Conservation (phyloP, 768 basidiomycete genomes). For the Psilocybe cyanescens region DNA sequence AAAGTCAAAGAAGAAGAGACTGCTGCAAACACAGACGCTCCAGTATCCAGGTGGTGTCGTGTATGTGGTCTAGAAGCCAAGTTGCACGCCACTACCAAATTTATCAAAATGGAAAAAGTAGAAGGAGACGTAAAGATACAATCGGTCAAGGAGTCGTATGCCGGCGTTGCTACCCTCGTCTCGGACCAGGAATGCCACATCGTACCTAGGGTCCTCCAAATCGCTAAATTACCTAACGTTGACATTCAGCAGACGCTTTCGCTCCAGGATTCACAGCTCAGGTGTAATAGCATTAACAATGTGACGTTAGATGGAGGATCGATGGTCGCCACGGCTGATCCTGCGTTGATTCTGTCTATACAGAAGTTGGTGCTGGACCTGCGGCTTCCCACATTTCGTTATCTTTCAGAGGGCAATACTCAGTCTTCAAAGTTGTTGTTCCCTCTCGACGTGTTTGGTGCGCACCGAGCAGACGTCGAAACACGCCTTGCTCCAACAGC, state of each 20-base stretch:
- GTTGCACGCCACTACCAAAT: conserved; percentile 21
- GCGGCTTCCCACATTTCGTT: conserved; percentile 19
- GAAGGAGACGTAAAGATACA: conserved; percentile 4
- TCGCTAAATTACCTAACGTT: conserved; percentile 33
- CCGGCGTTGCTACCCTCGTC: neutral
- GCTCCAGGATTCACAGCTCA: neutral
- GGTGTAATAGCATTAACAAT: neutral
- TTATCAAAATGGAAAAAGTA: conserved; percentile 21
- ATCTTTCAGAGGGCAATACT: conserved; percentile 7
- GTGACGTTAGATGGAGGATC: conserved; percentile 6
- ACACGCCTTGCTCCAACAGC: conserved; percentile 42
- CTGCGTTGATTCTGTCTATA: conserved; percentile 35
- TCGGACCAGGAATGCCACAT: conserved; percentile 24
- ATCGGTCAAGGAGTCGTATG: neutral
- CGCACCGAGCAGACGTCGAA: conserved; percentile 31
- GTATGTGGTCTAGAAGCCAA: conserved; percentile 34
- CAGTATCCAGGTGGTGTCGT: conserved; percentile 29
- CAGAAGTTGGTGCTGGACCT: conserved; percentile 20
- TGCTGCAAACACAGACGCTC: neutral
- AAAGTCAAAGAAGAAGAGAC: neutral
- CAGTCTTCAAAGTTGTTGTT: conserved; percentile 9
- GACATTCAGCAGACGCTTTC: conserved; percentile 20
- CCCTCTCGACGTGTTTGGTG: conserved; percentile 34
- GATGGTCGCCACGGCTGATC: conserved; percentile 36
- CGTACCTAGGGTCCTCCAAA: conserved; percentile 25